Conservation (phyloP, 306 rosid genomes). For the Ammopiptanthus mongolicus region DNA sequence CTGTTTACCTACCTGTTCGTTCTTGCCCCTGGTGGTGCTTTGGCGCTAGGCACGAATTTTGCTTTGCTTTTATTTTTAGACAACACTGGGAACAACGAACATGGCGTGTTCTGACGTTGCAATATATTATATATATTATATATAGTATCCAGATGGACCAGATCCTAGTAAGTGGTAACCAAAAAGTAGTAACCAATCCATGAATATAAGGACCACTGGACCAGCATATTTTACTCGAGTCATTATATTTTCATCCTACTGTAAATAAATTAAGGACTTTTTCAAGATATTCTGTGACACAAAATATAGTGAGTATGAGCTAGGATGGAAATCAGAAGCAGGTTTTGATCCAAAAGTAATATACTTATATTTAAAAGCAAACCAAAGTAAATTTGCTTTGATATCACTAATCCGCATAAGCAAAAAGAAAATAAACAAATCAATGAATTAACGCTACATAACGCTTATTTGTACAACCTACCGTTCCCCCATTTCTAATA, state of each 20-base stretch:
- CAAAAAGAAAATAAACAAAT: constrained; percentile 29
- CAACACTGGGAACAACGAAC: neutral
- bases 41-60: too few relatives aligned
- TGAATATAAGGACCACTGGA: neutral
- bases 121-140: too few relatives aligned
- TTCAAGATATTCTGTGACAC: too few relatives aligned
- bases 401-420: neutral
- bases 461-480: constrained; percentile 25
- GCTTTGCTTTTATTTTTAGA: neutral
- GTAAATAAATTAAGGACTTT: too few relatives aligned
- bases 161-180: neutral
- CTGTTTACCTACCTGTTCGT: too few relatives aligned
- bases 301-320: neutral
- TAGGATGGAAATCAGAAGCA: neutral
- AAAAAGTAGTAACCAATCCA: neutral
- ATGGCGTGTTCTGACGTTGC: neutral
- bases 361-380: constrained; percentile 13
- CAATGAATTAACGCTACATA: constrained; percentile 28
- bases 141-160: neutral
- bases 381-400: constrained; percentile 27
- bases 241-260: too few relatives aligned
- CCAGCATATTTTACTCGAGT: neutral
- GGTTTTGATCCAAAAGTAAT: neutral
- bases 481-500: neutral
- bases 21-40: too few relatives aligned